These are phyloP conservation scores for Mycena vulgaris DNA, from an alignment of 768 basidiomycete genomes.

Conservation along the genomic window DNA sequence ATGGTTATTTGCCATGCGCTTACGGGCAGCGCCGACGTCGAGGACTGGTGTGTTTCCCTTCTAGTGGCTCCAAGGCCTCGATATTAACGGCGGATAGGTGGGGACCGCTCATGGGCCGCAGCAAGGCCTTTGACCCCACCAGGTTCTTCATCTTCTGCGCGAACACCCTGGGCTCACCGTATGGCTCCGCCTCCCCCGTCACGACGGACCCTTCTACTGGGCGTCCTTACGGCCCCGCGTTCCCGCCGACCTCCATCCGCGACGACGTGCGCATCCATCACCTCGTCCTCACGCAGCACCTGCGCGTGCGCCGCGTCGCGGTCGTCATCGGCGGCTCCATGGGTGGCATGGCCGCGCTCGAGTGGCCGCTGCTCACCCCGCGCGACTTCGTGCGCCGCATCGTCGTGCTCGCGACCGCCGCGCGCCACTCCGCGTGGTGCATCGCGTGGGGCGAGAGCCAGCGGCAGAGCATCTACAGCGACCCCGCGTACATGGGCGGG, in stretches of 20 bases:
- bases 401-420: slow-evolving; percentile 95
- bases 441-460: slow-evolving; percentile 99
- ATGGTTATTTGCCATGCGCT: slow-evolving; percentile 99
- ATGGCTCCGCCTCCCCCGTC: slow-evolving; percentile 92
- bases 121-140: slow-evolving; percentile 92
- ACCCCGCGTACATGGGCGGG: slow-evolving; percentile 90
- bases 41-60: slow-evolving; percentile 86
- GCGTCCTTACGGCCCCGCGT: slow-evolving; percentile 90
- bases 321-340: slow-evolving; percentile 97
- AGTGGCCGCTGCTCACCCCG: slow-evolving; percentile 92
- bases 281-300: slow-evolving; percentile 80
- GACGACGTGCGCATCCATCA: slow-evolving; percentile 96
- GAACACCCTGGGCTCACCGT: slow-evolving; percentile 95
- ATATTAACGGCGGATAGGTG: slow-evolving; percentile 70
- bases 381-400: slow-evolving; percentile 84
- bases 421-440: slow-evolving; percentile 98
- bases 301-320: slow-evolving; percentile 86
- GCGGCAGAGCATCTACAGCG: slow-evolving; percentile 96
- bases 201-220: slow-evolving; percentile 88
- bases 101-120: slow-evolving; percentile 94
- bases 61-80: background rate
- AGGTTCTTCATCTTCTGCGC: slow-evolving; percentile 95
- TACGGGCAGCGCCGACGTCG: slow-evolving; percentile 96
- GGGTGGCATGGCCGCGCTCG: slow-evolving; percentile 98
- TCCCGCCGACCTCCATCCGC: slow-evolving; percentile 91